A percentile compares a stretch with the other conserved stretches of the same genome.
phyloP scores from a whole-genome alignment of 202 grass and related monocot species.

The Panicum virgatum region DNA sequence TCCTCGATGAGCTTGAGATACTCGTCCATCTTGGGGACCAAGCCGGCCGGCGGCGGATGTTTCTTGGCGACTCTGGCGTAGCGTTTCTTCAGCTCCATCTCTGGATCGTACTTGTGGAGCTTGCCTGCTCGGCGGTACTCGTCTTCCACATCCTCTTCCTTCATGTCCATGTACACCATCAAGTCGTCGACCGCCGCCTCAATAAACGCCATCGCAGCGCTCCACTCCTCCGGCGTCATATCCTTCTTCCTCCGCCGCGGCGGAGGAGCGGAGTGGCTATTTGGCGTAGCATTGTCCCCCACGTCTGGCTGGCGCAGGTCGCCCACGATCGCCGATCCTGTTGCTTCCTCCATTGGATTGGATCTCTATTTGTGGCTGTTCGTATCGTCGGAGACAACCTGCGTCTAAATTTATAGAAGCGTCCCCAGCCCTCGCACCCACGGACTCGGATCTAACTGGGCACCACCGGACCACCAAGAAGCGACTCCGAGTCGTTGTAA shows the following conservation, averaged over 20 bases:
- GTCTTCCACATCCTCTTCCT: background rate
- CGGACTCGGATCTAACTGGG: too few relatives aligned
- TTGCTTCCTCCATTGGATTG: too few relatives aligned
- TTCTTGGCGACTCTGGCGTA: background rate
- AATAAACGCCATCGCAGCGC: background rate
- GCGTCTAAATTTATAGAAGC: too few relatives aligned
- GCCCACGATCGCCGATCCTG: too few relatives aligned
- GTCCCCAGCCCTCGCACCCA: too few relatives aligned
- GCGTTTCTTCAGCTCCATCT: background rate
- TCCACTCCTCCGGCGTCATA: background rate
- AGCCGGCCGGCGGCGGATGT: background rate
- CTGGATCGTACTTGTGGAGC: background rate
- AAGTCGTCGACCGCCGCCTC: background rate
- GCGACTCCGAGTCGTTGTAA: too few relatives aligned
- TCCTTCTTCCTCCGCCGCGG: background rate
- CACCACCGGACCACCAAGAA: too few relatives aligned
- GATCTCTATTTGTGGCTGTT: too few relatives aligned
- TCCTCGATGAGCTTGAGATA: background rate
- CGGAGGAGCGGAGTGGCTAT: background rate
- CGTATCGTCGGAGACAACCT: too few relatives aligned
- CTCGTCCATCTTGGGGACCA: background rate
- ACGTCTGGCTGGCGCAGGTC: background rate
- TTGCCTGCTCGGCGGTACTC: background rate
- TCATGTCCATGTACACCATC: background rate
- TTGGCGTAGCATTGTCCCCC: background rate